These are phyloP conservation scores for Taphrina pruni DNA, from an alignment of 1,139 yeast genomes.

Conservation along the genomic window DNA sequence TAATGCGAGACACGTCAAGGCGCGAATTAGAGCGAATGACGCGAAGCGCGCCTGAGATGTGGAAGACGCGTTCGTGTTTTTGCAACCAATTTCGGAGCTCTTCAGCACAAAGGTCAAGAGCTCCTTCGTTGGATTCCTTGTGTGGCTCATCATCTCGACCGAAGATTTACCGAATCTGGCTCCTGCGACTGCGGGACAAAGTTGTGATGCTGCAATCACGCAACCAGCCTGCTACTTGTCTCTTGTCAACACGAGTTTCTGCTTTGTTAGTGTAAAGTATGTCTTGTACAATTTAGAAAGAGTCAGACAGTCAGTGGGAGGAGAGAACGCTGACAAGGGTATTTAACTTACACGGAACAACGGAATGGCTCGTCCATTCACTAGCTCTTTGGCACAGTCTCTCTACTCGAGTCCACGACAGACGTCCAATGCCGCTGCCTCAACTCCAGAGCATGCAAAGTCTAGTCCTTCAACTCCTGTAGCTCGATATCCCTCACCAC, in stretches of 20 bases:
- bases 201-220: too few relatives aligned
- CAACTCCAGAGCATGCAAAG: slow-evolving; percentile 10
- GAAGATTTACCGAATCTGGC: too few relatives aligned
- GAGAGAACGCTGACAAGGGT: background rate
- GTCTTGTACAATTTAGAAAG: too few relatives aligned
- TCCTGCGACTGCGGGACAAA: too few relatives aligned
- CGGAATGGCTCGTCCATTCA: slow-evolving; percentile 26
- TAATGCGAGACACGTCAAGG: slow-evolving; percentile 4
- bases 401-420: slow-evolving; percentile 13
- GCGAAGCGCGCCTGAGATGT: background rate
- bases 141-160: too few relatives aligned
- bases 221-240: too few relatives aligned
- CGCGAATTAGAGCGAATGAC: background rate
- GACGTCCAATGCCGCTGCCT: background rate
- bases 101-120: too few relatives aligned
- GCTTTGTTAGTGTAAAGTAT: too few relatives aligned
- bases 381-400: slow-evolving; percentile 17
- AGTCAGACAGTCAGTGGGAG: too few relatives aligned
- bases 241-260: too few relatives aligned
- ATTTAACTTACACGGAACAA: background rate
- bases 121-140: too few relatives aligned
- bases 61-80: slow-evolving; percentile 16
- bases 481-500: slow-evolving; percentile 34
- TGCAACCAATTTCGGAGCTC: background rate
- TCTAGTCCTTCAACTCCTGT: slow-evolving; percentile 16